Base-by-base conservation (phyloP, 768 basidiomycete species). In the Xerocomus potaroensis region DNA sequence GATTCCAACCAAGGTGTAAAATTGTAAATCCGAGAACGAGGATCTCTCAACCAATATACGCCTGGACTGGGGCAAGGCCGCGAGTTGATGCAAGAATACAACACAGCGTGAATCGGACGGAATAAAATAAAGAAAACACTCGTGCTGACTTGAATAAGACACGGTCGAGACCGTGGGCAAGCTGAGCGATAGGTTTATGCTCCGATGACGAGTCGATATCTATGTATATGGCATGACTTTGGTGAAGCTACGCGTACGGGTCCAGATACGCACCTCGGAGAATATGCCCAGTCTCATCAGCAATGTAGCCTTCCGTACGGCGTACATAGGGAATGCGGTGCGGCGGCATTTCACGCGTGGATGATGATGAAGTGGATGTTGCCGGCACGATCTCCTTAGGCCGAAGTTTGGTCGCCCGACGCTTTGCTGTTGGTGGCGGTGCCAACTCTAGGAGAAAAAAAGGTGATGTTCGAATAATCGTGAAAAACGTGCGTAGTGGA, bases 1-100 rank as follows among this genome's bases (percentile, higher is more conserved):
- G 66, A 63, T 65, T 89, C 79, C 5, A 96, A 69, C 60, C 75
- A 78, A 4, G 82, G 79, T 0, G 81, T 65, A 60, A 91, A 97
- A 59, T 94, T 94, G 68, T 88, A 94, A 12, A 91, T 84, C 5
- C 80, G 75, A 0, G 91, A 87, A 15, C 87, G 75, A 1, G 91
- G 88, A 60, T 98, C 92, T 57, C 82, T 81, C 2, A 96, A 68
- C 84, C 90, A 90, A 56, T 92, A 89, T 1, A 94, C 84, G 9
- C 90, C 89, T 5, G 87, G 89, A 55, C 93, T 96, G 49, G 19
- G 48, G 18, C 8, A 30, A 43, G 39, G 26, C 7, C 41, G 24
- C 33, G 4, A 12, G 1, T 23, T 37, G n/a, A n/a, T n/a, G n/a
- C n/a, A n/a, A 32, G 12, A 30, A 4, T 8, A 34, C 15, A 33